A percentile compares a stretch with the other conserved stretches of the same genome.
These are phyloP conservation scores for Batkoa obscura DNA, from an alignment of 371 early-diverging fungal genomes.

Conservation along the genomic window DNA sequence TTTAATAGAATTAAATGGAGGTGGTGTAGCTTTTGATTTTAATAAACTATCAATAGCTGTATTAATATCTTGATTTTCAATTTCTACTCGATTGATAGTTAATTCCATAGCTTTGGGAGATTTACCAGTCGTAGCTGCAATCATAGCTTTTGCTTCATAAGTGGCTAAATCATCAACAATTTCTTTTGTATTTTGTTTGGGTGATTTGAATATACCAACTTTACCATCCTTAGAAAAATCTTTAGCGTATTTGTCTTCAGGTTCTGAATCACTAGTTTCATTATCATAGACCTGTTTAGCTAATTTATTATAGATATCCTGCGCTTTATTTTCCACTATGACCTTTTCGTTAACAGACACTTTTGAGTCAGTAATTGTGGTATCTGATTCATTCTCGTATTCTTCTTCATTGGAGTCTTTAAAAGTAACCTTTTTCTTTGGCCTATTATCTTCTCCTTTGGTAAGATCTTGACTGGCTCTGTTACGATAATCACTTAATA, in stretches of 20 bases:
- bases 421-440: constrained; percentile 6
- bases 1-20: not conserved
- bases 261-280: not conserved
- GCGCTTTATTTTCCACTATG: not conserved
- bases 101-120: not conserved
- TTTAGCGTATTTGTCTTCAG: not conserved
- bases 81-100: not conserved
- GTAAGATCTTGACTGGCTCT: not conserved
- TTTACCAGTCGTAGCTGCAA: not conserved
- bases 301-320: not conserved
- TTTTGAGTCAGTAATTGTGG: not conserved
- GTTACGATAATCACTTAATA: not conserved
- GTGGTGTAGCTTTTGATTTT: not conserved
- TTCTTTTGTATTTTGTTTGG: no score
- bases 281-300: not conserved
- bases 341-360: not conserved
- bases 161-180: no score
- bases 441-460: not conserved
- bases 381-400: not conserved
- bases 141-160: not conserved
- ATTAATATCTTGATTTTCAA: not conserved
- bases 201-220: no score
- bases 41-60: not conserved
- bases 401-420: not conserved
- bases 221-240: no score